Evolutionary conservation across 2,329 filamentous ascomycete genomes (phyloP).

Genomic region (Aspergillus sojae): DNA sequence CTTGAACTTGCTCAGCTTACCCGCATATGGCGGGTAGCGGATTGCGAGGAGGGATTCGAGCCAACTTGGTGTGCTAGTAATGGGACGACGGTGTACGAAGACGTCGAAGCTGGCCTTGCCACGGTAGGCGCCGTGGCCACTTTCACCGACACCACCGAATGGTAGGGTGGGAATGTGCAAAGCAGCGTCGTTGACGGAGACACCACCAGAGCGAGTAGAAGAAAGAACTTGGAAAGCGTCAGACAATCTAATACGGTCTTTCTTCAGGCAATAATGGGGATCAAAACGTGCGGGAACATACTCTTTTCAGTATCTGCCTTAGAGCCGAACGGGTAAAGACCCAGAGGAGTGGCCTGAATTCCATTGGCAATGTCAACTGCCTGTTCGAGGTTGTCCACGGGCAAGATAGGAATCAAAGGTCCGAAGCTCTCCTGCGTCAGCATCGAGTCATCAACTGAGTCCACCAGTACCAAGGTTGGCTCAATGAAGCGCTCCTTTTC

Average conservation of each 20-base stretch:
- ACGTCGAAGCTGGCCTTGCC: slow-evolving; percentile 70
- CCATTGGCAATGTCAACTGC: slow-evolving; percentile 80
- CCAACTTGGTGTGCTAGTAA: slow-evolving; percentile 64
- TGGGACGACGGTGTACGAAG: slow-evolving; percentile 62
- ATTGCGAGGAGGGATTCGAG: slow-evolving; percentile 59
- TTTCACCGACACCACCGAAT: slow-evolving; percentile 83
- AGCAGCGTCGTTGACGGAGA: slow-evolving; percentile 60
- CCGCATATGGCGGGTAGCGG: slow-evolving; percentile 63
- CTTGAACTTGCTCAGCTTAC: slow-evolving; percentile 57
- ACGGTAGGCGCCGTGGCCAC: slow-evolving; percentile 75
- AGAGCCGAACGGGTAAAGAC: slow-evolving; percentile 81
- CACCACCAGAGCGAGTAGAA: slow-evolving; percentile 68
- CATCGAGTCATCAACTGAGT: slow-evolving; percentile 73
- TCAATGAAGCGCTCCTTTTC: slow-evolving; percentile 81
- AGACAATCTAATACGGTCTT: not conserved
- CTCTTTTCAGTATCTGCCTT: slow-evolving; percentile 75
- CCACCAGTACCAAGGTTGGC: slow-evolving; percentile 86
- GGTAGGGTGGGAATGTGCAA: slow-evolving; percentile 74
- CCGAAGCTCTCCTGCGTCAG: slow-evolving; percentile 87
- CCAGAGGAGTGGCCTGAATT: slow-evolving; percentile 80
- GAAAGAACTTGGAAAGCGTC: slow-evolving; percentile 54
- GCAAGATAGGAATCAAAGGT: slow-evolving; percentile 82
- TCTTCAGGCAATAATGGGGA: not conserved
- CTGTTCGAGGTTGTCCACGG: slow-evolving; percentile 78
- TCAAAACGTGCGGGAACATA: slow-evolving; percentile 41